A percentile compares a stretch with the other conserved stretches of the same genome.
Evolutionary conservation across 2,329 filamentous ascomycete species (phyloP).

Genomic region (Diaporthe longicolla): DNA sequence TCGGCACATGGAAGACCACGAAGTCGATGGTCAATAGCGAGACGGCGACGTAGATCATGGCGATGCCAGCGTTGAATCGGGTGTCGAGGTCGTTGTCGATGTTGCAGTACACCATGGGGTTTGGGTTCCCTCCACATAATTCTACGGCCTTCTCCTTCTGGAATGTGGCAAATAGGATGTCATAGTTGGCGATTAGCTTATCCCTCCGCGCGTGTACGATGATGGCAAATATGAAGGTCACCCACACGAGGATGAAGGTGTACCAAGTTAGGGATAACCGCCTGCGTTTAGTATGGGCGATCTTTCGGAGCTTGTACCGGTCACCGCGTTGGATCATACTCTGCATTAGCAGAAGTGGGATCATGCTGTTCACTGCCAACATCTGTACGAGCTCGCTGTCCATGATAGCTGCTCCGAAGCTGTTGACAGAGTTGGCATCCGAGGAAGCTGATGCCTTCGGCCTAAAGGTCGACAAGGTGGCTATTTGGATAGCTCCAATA

Average conservation of each 20-base stretch:
- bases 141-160: neutral
- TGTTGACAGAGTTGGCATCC: constrained; percentile 11
- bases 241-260: constrained; percentile 31
- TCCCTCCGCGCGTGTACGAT: neutral
- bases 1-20: neutral
- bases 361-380: constrained; percentile 25
- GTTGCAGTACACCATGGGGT: constrained; percentile 37
- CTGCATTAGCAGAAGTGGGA: constrained; percentile 22
- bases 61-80: constrained; percentile 1
- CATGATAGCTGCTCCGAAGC: constrained; percentile 28
- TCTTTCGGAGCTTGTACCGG: constrained; percentile 6
- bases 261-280: neutral
- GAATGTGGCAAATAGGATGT: neutral
- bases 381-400: constrained; percentile 33
- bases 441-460: constrained; percentile 1
- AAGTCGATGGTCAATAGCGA: constrained; percentile 23
- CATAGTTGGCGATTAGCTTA: constrained; percentile 9
- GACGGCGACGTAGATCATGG: neutral
- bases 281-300: neutral
- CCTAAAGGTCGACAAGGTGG: constrained; percentile 20
- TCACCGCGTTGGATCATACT: constrained; percentile 9
- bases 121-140: constrained; percentile 1
- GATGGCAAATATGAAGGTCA: constrained; percentile 7
- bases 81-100: neutral
- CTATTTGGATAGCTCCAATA: constrained; percentile 23